Conservation (phyloP, 2,329 filamentous ascomycete species). For the Aspergillus carbonarius region DNA sequence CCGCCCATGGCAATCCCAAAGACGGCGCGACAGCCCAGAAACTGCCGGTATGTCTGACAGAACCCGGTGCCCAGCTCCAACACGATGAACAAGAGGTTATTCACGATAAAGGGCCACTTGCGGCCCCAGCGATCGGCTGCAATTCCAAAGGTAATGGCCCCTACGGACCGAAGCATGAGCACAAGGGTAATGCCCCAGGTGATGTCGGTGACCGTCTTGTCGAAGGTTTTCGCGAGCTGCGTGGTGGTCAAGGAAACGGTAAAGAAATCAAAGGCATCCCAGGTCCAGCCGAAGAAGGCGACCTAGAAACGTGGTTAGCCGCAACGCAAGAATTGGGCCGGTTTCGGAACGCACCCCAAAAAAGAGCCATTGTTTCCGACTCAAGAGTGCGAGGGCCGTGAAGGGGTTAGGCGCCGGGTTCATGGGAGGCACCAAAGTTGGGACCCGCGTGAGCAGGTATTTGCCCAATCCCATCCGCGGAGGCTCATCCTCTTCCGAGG, state of each 20-base stretch:
- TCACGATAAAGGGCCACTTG: conserved; percentile 61
- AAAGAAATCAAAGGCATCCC: conserved; percentile 63
- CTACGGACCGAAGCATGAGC: conserved; percentile 62
- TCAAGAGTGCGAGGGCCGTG: conserved; percentile 51
- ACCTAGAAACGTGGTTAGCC: conserved; percentile 25
- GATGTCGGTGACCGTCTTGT: conserved; percentile 56
- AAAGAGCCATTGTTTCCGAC: conserved; percentile 59
- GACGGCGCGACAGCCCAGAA: conserved; percentile 59
- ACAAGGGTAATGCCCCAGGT: conserved; percentile 60
- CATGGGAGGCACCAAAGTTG: conserved; percentile 58
- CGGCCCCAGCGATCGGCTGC: conserved; percentile 54
- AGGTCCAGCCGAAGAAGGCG: conserved; percentile 52
- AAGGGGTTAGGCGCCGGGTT: conserved; percentile 56
- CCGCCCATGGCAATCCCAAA: conserved; percentile 67
- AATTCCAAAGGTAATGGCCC: conserved; percentile 58
- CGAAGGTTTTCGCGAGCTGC: conserved; percentile 54
- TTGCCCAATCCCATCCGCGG: conserved; percentile 35
- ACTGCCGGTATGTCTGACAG: conserved; percentile 57
- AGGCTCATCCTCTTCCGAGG: conserved; percentile 9
- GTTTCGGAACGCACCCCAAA: conserved; percentile 41
- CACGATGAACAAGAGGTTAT: conserved; percentile 61
- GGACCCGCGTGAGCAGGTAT: conserved; percentile 55
- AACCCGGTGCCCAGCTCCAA: conserved; percentile 63
- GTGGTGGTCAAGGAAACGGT: conserved; percentile 59
- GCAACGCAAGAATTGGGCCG: neutral